Base-by-base conservation (phyloP, 1,139 yeast genomes). In the Arxiozyma slooffiae region DNA sequence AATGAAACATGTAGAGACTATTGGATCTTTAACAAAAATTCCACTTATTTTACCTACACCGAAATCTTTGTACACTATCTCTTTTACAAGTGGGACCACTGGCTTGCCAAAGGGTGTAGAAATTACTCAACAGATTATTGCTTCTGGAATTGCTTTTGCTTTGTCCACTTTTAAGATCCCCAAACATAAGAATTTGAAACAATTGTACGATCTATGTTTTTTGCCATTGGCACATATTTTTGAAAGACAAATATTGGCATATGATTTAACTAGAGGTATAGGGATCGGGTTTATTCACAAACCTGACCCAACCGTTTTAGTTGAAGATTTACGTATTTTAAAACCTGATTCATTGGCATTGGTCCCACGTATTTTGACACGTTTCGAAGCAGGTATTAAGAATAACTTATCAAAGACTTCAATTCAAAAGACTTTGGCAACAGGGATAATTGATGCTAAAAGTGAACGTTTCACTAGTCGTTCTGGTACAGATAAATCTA, bases 1-100 rank as follows among this genome's bases (percentile, higher is more conserved):
- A 49, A 67, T 80, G 53, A 59, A 68, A 8, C 82, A 82, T 57
- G 77, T 82, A 42, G 78, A 76, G 55, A 64, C 68, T 34, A 65
- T 82, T 38, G 94, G 92, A 24, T 67, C 67, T 46, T 61, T 74
- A 34, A 72, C 72, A 57, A 77, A 78, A 4, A 61, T 71, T 8
- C 71, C 73, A 0, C 72, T 73, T 47, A 66, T 69, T 39, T 77
- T 79, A 7, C 85, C 89, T 17, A 65, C 61, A 0, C 76, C 81
- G 1, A 76, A 79, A 7, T 75, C 82, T 38, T 55, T 75, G 18
- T 78, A 80, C 57, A 82, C 90, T 47, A 80, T 85, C 55, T 80
- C 85, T 43, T 85, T 84, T 67, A 85, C 95, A 16, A 81, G 89
- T 7, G 90, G 90, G 37, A 82, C 90, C 23, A 82, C 90, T 4